Conservation (phyloP, 768 basidiomycete species). For the Tricholoma saponaceum region DNA sequence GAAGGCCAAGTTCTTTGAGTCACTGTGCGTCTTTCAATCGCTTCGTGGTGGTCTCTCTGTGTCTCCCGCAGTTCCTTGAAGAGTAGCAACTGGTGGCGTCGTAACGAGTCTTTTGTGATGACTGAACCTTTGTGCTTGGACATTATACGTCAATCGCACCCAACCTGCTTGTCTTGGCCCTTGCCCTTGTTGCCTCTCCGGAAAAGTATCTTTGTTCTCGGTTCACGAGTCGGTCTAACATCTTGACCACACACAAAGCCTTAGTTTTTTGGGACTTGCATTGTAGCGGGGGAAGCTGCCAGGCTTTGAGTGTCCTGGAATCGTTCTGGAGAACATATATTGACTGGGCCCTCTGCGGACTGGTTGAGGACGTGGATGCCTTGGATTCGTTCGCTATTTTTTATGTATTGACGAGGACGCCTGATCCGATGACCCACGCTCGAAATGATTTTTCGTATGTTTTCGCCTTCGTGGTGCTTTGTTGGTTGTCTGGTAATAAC, state of each 20-base stretch:
- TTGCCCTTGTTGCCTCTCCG: constrained; percentile 43
- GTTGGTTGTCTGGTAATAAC: no score
- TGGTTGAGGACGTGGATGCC: constrained; percentile 8
- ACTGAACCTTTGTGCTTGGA: constrained; percentile 12
- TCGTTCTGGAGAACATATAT: constrained; percentile 8
- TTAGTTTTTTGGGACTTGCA: constrained; percentile 19
- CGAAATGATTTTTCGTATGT: constrained; percentile 17
- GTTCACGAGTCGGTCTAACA: constrained; percentile 15
- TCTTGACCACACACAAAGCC: constrained; percentile 38
- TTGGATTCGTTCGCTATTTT: constrained; percentile 6
- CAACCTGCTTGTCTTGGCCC: constrained; percentile 14
- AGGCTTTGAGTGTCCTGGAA: constrained; percentile 33
- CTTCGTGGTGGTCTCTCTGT: constrained; percentile 25
- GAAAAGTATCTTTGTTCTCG: constrained; percentile 37
- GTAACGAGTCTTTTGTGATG: constrained; percentile 12
- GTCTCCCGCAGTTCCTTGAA: constrained; percentile 16
- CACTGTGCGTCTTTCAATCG: constrained; percentile 24
- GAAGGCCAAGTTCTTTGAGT: constrained; percentile 45
- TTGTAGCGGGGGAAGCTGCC: constrained; percentile 35
- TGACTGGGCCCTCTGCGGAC: constrained; percentile 9
- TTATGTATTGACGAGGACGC: constrained; percentile 15
- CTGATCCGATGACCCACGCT: constrained; percentile 19
- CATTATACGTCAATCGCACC: constrained; percentile 4
- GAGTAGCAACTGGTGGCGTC: constrained; percentile 18
- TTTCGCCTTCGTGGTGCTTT: constrained; percentile 20